Conservation (phyloP, 1,284 basidiomycete genomes). For the Leccinum subrobustum region DNA sequence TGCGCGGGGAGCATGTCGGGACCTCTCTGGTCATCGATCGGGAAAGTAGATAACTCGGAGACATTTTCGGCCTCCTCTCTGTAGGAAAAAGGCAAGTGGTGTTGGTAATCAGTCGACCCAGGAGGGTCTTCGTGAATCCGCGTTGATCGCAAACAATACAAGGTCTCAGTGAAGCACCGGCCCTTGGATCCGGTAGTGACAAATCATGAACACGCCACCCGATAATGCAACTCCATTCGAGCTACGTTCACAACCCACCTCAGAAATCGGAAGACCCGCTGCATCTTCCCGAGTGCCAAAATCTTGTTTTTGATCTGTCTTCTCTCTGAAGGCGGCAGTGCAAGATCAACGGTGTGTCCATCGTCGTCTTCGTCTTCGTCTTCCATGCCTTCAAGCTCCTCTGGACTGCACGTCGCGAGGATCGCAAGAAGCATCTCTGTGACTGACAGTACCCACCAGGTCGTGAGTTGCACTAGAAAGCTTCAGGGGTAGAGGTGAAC, state of each 20-base stretch:
- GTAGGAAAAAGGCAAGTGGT: slow-evolving; percentile 1
- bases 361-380: slow-evolving; percentile 36
- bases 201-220: background rate
- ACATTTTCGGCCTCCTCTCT: slow-evolving; percentile 95
- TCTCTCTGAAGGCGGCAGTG: slow-evolving; percentile 48
- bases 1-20: slow-evolving; percentile 58
- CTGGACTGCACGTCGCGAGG: slow-evolving; percentile 89
- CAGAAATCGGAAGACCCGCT: slow-evolving; percentile 84
- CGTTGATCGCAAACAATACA: background rate
- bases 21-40: slow-evolving; percentile 41
- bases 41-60: slow-evolving; percentile 78
- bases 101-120: background rate
- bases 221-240: background rate
- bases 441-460: slow-evolving; percentile 46
- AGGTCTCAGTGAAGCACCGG: background rate
- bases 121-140: background rate
- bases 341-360: slow-evolving; percentile 32
- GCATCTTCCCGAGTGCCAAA: slow-evolving; percentile 90
- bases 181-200: background rate
- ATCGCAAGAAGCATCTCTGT: slow-evolving; percentile 98
- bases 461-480: background rate
- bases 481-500: slow-evolving; percentile 26
- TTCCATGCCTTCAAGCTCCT: slow-evolving; percentile 80
- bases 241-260: slow-evolving; percentile 50
- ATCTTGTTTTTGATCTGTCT: slow-evolving; percentile 66